These are phyloP conservation scores for Phylloporus scabripes DNA, from an alignment of 768 basidiomycete genomes.

Conservation along the genomic window DNA sequence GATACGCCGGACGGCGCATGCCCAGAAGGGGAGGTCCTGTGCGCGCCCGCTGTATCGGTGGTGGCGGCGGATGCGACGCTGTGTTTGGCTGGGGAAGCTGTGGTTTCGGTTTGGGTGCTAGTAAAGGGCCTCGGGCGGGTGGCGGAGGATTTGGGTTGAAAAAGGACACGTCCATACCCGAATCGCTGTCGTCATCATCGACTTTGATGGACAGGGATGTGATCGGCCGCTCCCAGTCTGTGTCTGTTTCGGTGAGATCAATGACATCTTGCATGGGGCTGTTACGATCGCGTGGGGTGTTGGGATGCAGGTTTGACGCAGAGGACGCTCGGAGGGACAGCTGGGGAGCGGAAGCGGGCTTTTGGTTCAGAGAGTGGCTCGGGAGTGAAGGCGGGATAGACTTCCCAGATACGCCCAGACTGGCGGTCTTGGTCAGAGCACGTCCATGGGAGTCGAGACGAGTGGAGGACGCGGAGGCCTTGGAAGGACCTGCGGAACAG, in stretches of 20 bases:
- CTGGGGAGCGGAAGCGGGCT: constrained; percentile 1
- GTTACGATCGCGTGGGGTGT: constrained; percentile 1
- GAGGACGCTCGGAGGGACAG: neutral
- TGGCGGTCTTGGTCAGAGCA: constrained; percentile 4
- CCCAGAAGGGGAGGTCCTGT: constrained; percentile 24
- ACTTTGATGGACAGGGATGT: constrained; percentile 13
- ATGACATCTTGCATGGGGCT: constrained; percentile 14
- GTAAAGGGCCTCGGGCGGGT: neutral
- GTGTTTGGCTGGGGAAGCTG: neutral
- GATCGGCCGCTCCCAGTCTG: constrained; percentile 9
- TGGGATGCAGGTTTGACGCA: neutral
- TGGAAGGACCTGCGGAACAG: neutral
- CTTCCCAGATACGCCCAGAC: constrained; percentile 9
- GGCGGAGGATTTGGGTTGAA: constrained; percentile 1
- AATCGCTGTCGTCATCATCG: constrained; percentile 11
- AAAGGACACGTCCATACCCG: constrained; percentile 18
- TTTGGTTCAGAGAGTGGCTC: constrained; percentile 9
- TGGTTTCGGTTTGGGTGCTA: constrained; percentile 1
- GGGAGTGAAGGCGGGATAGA: constrained; percentile 11
- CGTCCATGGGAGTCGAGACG: constrained; percentile 3
- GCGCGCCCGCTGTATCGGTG: constrained; percentile 12
- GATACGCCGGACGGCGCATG: constrained; percentile 23
- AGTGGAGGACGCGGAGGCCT: neutral
- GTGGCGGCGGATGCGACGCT: neutral
- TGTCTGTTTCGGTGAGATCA: constrained; percentile 21